phyloP scores from a whole-genome alignment of 192 early-diverging fungal species.

The Mortierella antarctica region DNA sequence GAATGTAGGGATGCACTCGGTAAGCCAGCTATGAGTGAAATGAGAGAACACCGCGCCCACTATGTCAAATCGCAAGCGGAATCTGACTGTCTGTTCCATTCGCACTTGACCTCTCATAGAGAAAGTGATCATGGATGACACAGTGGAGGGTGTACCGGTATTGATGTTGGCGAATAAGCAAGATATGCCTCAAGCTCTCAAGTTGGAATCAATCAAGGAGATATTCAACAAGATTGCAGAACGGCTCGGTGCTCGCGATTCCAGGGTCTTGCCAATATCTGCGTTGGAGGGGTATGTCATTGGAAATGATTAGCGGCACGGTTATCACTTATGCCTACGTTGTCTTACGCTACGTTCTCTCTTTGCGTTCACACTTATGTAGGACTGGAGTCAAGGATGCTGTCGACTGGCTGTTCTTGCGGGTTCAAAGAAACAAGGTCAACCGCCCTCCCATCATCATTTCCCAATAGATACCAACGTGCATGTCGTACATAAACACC shows the following conservation, averaged over 20 bases:
- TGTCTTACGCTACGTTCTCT: conserved; percentile 1
- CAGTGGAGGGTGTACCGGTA: conserved; percentile 86
- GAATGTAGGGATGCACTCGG: conserved; percentile 82
- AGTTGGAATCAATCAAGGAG: conserved; percentile 89
- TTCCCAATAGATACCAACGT: conserved; percentile 27
- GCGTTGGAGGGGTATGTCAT: conserved; percentile 82
- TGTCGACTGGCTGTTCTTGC: conserved; percentile 90
- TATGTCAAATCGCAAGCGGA: background rate
- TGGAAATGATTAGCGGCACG: background rate
- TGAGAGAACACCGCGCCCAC: background rate
- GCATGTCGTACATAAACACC: background rate
- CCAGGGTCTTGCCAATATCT: conserved; percentile 83
- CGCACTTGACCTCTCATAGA: conserved; percentile 56
- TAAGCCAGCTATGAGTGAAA: conserved; percentile 30
- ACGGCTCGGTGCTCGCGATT: conserved; percentile 85
- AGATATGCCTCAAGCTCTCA: conserved; percentile 77
- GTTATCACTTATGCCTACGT: conserved; percentile 8
- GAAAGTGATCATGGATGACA: conserved; percentile 79
- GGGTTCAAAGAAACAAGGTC: conserved; percentile 84
- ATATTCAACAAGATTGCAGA: conserved; percentile 90
- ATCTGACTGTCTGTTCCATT: background rate
- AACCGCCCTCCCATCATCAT: conserved; percentile 82
- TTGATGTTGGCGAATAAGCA: conserved; percentile 96
- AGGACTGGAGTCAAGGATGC: conserved; percentile 88
- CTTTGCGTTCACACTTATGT: conserved; percentile 9